Evolutionary conservation across 2,329 filamentous ascomycete species (phyloP).

Genomic region (Botrytis sinoallii): DNA sequence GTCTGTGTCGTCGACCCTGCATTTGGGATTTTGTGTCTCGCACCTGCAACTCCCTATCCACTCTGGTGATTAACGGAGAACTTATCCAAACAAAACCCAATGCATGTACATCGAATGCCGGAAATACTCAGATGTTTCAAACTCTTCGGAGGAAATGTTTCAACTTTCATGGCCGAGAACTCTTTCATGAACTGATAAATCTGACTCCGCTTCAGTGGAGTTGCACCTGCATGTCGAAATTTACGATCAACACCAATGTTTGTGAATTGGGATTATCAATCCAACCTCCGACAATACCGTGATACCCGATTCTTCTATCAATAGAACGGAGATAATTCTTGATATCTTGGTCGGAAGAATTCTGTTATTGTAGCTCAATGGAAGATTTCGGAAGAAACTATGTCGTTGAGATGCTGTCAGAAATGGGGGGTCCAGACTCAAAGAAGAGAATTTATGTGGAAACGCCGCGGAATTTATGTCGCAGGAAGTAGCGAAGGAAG

Average conservation of each 20-base stretch:
- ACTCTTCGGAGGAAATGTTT: not conserved
- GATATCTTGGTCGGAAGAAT: slow-evolving; percentile 1
- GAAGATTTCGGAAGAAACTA: slow-evolving; percentile 3
- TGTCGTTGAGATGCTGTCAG: not conserved
- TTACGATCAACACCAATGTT: not conserved
- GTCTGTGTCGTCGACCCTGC: not conserved
- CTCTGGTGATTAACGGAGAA: not conserved
- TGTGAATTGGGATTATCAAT: slow-evolving; percentile 3
- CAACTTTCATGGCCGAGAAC: not conserved
- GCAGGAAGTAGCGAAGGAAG: not conserved
- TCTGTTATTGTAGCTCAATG: slow-evolving; percentile 2
- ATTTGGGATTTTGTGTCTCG: not conserved
- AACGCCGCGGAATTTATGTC: not conserved
- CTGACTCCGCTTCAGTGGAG: not conserved
- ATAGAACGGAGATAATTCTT: slow-evolving; percentile 13
- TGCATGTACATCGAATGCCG: no score
- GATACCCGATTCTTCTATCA: slow-evolving; percentile 1
- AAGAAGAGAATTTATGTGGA: not conserved
- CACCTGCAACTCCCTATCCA: not conserved
- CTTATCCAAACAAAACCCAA: no score
- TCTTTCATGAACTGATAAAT: not conserved
- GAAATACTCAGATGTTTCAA: not conserved
- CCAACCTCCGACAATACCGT: not conserved
- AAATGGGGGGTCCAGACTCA: not conserved
- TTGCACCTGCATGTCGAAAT: not conserved